Evolutionary conservation across 2,329 filamentous ascomycete species (phyloP).

Genomic region (Pseudocercospora crystallina): DNA sequence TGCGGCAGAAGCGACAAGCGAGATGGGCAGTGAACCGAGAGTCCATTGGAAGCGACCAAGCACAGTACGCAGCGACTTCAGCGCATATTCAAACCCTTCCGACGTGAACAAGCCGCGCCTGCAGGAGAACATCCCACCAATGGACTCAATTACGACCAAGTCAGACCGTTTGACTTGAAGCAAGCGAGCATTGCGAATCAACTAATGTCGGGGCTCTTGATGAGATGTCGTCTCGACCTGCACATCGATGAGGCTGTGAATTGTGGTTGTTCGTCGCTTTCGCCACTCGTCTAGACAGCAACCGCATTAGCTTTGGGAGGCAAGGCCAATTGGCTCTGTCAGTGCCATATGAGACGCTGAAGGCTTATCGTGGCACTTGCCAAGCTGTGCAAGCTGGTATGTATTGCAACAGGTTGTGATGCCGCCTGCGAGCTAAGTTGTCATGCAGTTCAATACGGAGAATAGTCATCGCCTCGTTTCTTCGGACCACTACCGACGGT

Average conservation of each 20-base stretch:
- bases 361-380: slow-evolving; percentile 5
- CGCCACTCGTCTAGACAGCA: too few relatives aligned
- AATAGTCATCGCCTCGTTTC: neutral
- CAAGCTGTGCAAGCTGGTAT: slow-evolving; percentile 5
- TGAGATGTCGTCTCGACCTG: too few relatives aligned
- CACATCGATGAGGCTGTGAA: too few relatives aligned
- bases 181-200: too few relatives aligned
- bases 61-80: slow-evolving; percentile 1
- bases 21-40: neutral
- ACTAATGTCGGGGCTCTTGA: too few relatives aligned
- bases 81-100: neutral
- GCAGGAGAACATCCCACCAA: slow-evolving; percentile 9
- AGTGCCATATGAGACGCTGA: neutral
- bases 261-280: too few relatives aligned
- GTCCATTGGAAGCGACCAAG: slow-evolving; percentile 1
- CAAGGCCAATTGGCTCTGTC: too few relatives aligned
- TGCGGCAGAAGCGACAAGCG: neutral
- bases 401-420: slow-evolving; percentile 11
- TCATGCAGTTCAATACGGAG: slow-evolving; percentile 4
- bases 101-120: neutral
- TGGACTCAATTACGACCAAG: neutral
- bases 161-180: too few relatives aligned
- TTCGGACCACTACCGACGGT: slow-evolving; percentile 6
- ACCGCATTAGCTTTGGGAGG: too few relatives aligned
- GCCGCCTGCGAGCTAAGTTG: slow-evolving; percentile 2